Evolutionary conservation across 306 rosid species (phyloP), one percentile per base, ranked within the genome.

Genomic region (Neltuma alba): DNA sequence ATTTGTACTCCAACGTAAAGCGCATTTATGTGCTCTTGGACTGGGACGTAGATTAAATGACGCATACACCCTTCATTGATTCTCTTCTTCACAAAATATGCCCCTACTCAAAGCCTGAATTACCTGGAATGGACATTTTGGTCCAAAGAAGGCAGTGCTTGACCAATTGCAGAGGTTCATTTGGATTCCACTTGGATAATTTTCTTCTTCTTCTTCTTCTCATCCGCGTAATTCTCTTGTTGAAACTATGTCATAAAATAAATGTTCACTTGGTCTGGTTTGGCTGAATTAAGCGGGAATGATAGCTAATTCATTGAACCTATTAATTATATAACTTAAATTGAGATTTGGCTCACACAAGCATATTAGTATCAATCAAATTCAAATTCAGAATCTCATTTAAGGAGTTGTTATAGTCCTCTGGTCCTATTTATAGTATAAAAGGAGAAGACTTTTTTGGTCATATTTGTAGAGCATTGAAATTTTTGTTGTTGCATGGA

Each of bases 41-140:
- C 25, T 50, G 3, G 60, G 28, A 21, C 2, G 4, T 6, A 8
- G 13, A 16, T 8, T 47, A 0, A 80, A 61, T 82, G 79, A 0
- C 90, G 58, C 58, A 82, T 58, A 11, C 73, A 28, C 50, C 86
- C 88, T 44, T 81, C 0, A 0, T 0, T 7, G 16, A 10, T 57
- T 20, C 50, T 58, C 1, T 18, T 36, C 13, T 70, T n/a, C 20
- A 28, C 69, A 5, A 72, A 72, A 57, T 81, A 25, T 5, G 37
- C 75, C 85, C 89, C 50, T 67, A 27, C 18, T n/a, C 12, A 21
- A 30, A n/a, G 7, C 18, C 18, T 11, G n/a, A 66, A 66, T 66
- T 66, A 64, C 42, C 7, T 8, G 44, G 7, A 2, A 37, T 0
- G 3, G 8, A 18, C 44, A 7, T 9, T 18, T 2, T 18, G 34